phyloP scores from a whole-genome alignment of 257 asterid genomes.

The Solanum habrochaites region DNA sequence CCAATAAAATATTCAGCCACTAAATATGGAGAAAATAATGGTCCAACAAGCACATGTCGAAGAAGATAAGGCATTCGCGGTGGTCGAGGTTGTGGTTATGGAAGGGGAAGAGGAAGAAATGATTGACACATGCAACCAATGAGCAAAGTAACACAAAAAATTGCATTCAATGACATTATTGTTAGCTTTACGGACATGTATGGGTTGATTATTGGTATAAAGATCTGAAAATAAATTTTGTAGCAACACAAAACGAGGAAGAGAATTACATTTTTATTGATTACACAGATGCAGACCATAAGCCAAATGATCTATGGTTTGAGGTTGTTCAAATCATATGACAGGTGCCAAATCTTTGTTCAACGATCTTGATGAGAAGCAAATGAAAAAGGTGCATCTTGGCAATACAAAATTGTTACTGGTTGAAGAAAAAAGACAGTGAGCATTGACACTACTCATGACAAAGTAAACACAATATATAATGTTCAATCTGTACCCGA shows the following conservation, averaged over 20 bases:
- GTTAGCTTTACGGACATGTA: too few relatives aligned
- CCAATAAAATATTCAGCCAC: neutral
- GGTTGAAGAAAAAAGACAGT: neutral
- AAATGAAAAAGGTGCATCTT: too few relatives aligned
- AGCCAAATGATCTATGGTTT: neutral
- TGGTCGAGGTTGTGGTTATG: neutral
- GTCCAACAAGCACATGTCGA: neutral
- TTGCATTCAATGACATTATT: neutral
- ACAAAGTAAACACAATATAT: too few relatives aligned
- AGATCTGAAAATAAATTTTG: neutral
- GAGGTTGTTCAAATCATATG: neutral
- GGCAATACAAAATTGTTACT: neutral
- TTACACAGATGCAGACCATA: too few relatives aligned
- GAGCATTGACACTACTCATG: neutral
- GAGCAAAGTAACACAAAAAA: neutral
- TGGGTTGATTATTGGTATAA: neutral
- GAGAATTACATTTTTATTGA: neutral
- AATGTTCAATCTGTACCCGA: neutral
- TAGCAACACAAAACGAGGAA: too few relatives aligned
- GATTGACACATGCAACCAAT: too few relatives aligned
- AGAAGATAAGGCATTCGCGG: neutral
- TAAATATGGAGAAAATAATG: neutral
- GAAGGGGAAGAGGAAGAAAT: neutral
- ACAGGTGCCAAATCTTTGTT: neutral
- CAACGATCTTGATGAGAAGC: neutral